These are phyloP conservation scores for Neurospora sp. DNA, from an alignment of 2,329 filamentous ascomycete genomes.

Conservation along the genomic window DNA sequence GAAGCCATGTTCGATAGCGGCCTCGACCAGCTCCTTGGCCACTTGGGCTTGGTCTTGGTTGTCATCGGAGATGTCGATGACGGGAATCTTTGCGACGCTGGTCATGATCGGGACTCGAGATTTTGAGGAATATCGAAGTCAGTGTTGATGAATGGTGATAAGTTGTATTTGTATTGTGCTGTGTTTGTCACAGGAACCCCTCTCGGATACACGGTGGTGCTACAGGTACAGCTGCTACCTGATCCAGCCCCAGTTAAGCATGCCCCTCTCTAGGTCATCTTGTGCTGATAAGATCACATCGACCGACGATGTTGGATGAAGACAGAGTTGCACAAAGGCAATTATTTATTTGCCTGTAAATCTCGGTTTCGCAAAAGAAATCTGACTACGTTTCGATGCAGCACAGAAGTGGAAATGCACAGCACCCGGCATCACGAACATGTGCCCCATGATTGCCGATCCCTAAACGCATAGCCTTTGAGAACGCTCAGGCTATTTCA, in stretches of 20 bases:
- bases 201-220: background rate
- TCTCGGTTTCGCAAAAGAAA: background rate
- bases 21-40: conserved; percentile 64
- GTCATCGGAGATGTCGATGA: conserved; percentile 68
- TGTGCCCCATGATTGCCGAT: background rate
- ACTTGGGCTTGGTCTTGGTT: conserved; percentile 40
- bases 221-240: background rate
- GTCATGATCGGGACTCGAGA: conserved; percentile 16
- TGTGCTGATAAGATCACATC: background rate
- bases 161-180: background rate
- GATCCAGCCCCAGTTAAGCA: background rate
- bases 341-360: background rate
- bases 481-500: background rate
- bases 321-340: background rate
- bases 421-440: background rate
- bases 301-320: background rate
- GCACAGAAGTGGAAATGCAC: background rate
- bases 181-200: background rate
- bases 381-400: background rate
- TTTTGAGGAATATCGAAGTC: background rate
- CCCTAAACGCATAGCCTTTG: background rate
- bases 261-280: background rate
- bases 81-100: conserved; percentile 50
- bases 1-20: conserved; percentile 77
- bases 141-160: background rate